phyloP scores from a whole-genome alignment of 306 rosid genomes.

The Castanea mollissima region DNA sequence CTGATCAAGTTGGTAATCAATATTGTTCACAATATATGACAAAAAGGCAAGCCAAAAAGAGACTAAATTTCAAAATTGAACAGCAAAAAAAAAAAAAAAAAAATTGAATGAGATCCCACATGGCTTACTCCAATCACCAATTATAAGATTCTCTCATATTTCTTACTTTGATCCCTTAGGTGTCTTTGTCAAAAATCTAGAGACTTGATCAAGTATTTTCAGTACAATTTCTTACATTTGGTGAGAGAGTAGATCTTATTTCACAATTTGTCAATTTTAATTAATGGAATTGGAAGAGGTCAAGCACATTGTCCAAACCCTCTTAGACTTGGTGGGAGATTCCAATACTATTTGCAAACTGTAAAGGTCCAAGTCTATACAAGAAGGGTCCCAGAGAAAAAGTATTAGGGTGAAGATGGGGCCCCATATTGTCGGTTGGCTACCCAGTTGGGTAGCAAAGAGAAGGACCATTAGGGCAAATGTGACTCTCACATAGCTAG shows the following conservation, averaged over 20 bases:
- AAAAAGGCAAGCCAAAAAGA: neutral
- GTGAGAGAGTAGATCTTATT: too few species aligned
- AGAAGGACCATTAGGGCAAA: constrained; percentile 44
- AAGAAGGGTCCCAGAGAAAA: constrained; percentile 29
- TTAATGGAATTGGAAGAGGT: too few species aligned
- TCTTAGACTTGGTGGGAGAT: neutral
- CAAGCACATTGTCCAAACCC: neutral
- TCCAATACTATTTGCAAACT: constrained; percentile 6
- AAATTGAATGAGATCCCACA: neutral
- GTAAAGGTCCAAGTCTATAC: constrained; percentile 7
- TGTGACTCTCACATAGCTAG: constrained; percentile 26
- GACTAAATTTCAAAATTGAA: neutral
- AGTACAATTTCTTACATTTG: neutral
- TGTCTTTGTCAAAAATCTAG: neutral
- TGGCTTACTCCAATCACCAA: neutral
- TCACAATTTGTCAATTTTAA: too few species aligned
- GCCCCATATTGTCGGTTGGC: constrained; percentile 69
- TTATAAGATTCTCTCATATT: neutral
- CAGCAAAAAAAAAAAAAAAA: neutral
- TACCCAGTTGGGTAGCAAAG: constrained; percentile 55
- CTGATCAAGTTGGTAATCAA: neutral
- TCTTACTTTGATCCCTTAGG: neutral
- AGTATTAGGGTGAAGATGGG: constrained; percentile 9
- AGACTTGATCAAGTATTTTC: neutral
- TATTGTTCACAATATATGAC: neutral